Conservation (phyloP, 352 stramenopile genomes). For the Pythium apleroticum region DNA sequence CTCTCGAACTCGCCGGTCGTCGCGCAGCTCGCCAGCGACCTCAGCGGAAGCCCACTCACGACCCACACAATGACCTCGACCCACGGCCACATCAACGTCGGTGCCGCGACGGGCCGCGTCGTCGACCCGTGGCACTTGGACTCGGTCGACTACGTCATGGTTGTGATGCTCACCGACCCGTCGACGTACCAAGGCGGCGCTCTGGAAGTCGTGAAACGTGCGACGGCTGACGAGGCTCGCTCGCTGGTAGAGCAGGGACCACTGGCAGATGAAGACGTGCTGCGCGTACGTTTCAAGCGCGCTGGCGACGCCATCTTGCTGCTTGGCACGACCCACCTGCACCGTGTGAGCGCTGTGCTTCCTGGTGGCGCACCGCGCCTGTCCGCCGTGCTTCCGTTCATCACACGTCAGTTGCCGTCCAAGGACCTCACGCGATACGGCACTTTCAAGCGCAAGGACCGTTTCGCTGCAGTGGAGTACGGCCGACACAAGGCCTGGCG, state of each 20-base stretch:
- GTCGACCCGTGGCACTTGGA: constrained; percentile 30
- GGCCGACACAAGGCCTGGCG: constrained; percentile 31
- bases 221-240: constrained; percentile 14
- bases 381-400: constrained; percentile 28
- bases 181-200: constrained; percentile 22
- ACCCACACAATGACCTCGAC: constrained; percentile 24
- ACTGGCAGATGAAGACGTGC: constrained; percentile 19
- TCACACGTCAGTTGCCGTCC: constrained; percentile 24
- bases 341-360: constrained; percentile 25
- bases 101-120: constrained; percentile 20
- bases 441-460: constrained; percentile 31
- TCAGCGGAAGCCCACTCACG: constrained; percentile 21
- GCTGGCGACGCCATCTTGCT: constrained; percentile 26
- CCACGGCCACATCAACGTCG: constrained; percentile 31
- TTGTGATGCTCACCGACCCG: constrained; percentile 31
- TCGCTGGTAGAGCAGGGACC: constrained; percentile 21
- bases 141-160: constrained; percentile 31
- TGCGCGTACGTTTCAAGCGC: constrained; percentile 24
- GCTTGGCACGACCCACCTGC: constrained; percentile 24
- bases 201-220: constrained; percentile 24
- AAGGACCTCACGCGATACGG: constrained; percentile 27
- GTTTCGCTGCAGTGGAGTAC: constrained; percentile 27
- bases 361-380: constrained; percentile 20
- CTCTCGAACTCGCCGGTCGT: constrained; percentile 19
- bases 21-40: constrained; percentile 17